Conservation (phyloP, 257 asterid species). For the Fraxinus americana region DNA sequence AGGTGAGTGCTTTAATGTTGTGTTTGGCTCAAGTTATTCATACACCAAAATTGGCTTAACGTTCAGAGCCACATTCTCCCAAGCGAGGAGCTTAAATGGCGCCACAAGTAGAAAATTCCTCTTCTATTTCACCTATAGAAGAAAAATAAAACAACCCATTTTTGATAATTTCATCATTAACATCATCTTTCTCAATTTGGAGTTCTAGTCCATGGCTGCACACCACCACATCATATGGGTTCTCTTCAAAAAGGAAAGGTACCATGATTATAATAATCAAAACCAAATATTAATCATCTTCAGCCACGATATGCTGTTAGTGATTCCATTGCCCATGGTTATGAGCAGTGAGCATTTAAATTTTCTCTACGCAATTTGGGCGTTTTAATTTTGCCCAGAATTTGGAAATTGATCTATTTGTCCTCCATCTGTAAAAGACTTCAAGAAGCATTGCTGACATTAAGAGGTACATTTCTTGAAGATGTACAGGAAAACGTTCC, state of each 20-base stretch:
- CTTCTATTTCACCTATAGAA: background rate
- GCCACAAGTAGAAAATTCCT: background rate
- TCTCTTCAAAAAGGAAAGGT: background rate
- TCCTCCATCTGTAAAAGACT: constrained; percentile 7
- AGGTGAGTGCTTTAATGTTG: too few species aligned
- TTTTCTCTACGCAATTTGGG: too few species aligned
- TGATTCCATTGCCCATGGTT: too few species aligned
- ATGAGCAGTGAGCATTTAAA: too few species aligned
- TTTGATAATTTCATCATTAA: background rate
- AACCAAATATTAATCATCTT: background rate
- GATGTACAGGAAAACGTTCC: constrained; percentile 26
- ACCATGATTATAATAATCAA: background rate
- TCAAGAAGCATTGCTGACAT: constrained; percentile 10
- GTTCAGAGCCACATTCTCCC: too few species aligned
- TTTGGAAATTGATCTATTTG: background rate
- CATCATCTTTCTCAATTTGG: background rate
- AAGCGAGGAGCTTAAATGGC: background rate
- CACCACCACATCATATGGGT: background rate
- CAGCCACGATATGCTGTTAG: background rate
- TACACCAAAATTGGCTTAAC: too few species aligned
- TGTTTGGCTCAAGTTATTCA: too few species aligned
- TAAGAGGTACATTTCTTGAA: constrained; percentile 20
- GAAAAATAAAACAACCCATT: background rate
- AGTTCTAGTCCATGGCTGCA: background rate
- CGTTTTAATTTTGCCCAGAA: too few species aligned